Percentiles rank a stretch among this genome's conserved stretches.
phyloP scores from a whole-genome alignment of 2,329 filamentous ascomycete species.

The Tolypocladium ovalisporum region DNA sequence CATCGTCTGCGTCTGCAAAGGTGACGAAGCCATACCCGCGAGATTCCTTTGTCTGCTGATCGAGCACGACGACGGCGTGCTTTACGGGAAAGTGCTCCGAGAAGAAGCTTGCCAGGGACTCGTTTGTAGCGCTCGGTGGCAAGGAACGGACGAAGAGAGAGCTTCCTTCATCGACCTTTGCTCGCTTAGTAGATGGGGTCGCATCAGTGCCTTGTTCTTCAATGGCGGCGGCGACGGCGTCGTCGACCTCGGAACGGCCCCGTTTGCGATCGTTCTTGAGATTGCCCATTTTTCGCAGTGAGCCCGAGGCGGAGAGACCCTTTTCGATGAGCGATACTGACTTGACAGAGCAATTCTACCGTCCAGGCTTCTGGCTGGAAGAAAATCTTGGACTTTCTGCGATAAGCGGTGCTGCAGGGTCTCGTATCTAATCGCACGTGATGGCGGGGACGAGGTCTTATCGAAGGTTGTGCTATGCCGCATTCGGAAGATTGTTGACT shows the following conservation, averaged over 20 bases:
- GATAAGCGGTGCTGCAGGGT: neutral
- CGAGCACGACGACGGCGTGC: slow-evolving; percentile 85
- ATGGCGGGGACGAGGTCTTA: slow-evolving; percentile 11
- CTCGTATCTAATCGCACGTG: slow-evolving; percentile 21
- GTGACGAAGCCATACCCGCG: slow-evolving; percentile 96
- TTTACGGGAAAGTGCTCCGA: slow-evolving; percentile 92
- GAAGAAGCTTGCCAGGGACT: slow-evolving; percentile 78
- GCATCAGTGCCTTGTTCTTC: slow-evolving; percentile 20
- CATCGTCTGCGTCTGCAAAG: slow-evolving; percentile 88
- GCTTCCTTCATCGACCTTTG: slow-evolving; percentile 47
- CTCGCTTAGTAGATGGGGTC: slow-evolving; percentile 37
- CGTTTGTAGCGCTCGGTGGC: slow-evolving; percentile 65
- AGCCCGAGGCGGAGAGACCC: neutral
- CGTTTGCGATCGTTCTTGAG: slow-evolving; percentile 23
- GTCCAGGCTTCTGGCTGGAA: neutral
- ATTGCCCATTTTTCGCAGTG: slow-evolving; percentile 15
- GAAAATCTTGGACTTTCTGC: slow-evolving; percentile 10
- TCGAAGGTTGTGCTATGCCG: slow-evolving; percentile 11
- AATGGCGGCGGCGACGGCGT: slow-evolving; percentile 15
- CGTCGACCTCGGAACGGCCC: slow-evolving; percentile 20
- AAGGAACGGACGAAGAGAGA: slow-evolving; percentile 89
- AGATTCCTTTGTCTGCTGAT: slow-evolving; percentile 75
- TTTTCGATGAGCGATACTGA: neutral
- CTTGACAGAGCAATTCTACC: neutral
- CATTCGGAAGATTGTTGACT: slow-evolving; percentile 22